Evolutionary conservation across 176 grass and related monocot genomes (phyloP).

Genomic region (Musa troglodytarum): DNA sequence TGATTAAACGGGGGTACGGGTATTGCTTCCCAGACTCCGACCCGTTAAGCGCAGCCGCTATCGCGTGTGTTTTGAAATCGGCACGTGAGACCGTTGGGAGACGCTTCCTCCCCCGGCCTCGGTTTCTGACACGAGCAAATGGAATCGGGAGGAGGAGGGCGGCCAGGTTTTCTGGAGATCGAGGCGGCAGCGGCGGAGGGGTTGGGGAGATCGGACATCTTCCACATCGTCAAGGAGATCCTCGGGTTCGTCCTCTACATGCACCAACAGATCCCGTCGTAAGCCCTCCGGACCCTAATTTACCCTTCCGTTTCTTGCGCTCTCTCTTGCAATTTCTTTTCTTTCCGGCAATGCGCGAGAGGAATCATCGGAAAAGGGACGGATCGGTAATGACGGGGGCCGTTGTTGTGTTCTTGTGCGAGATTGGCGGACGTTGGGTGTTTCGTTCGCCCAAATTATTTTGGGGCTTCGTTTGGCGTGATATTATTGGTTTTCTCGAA

Average conservation of each 20-base stretch:
- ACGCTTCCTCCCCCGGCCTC: background rate
- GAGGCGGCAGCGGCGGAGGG: constrained; percentile 30
- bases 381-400: too few species aligned
- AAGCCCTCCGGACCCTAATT: constrained; percentile 6
- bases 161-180: constrained; percentile 36
- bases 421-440: too few species aligned
- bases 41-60: background rate
- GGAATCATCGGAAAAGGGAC: background rate
- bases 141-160: constrained; percentile 21
- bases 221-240: constrained; percentile 83
- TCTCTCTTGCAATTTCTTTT: background rate
- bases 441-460: background rate
- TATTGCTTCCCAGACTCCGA: too few species aligned
- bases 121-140: background rate
- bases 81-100: background rate
- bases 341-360: background rate
- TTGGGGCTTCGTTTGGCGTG: background rate
- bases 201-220: constrained; percentile 46
- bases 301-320: background rate
- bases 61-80: background rate
- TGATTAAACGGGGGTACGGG: too few species aligned
- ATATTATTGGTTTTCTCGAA: background rate
- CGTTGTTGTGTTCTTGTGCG: too few species aligned
- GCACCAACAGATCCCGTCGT: constrained; percentile 91
- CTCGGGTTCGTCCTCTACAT: constrained; percentile 93